Evolutionary conservation across 179 eudicot species (phyloP).

Genomic region (Beta lomatogona): DNA sequence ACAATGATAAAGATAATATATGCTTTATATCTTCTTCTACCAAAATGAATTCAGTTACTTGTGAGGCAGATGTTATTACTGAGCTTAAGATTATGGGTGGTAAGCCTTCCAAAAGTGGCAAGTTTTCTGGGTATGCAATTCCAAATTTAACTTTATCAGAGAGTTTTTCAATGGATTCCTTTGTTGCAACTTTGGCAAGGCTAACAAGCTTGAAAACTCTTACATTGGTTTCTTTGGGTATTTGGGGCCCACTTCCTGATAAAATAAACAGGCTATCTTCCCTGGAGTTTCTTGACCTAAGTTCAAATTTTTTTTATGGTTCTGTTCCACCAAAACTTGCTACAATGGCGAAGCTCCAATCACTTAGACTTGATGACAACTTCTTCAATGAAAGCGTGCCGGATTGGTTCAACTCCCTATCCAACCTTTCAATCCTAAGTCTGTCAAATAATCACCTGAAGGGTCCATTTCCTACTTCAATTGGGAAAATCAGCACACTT

Average conservation of each 20-base stretch:
- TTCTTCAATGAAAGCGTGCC: conserved; percentile 61
- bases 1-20: conserved; percentile 37
- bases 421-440: conserved; percentile 52
- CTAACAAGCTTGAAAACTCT: conserved; percentile 55
- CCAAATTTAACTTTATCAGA: conserved; percentile 58
- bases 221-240: conserved; percentile 61
- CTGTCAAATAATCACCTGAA: conserved; percentile 45
- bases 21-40: conserved; percentile 56
- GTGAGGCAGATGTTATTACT: conserved; percentile 63
- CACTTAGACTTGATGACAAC: conserved; percentile 58
- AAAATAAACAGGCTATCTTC: conserved; percentile 62
- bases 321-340: conserved; percentile 57
- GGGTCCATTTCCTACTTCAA: conserved; percentile 50
- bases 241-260: conserved; percentile 68
- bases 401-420: conserved; percentile 47
- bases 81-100: conserved; percentile 78
- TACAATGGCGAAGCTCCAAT: conserved; percentile 52
- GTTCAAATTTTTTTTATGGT: conserved; percentile 70
- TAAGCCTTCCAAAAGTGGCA: conserved; percentile 39
- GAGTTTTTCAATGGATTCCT: conserved; percentile 64
- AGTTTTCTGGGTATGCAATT: conserved; percentile 57
- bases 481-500: conserved; percentile 32
- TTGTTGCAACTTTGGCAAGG: conserved; percentile 62
- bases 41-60: conserved; percentile 64
- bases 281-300: conserved; percentile 62